These are phyloP conservation scores for Anthoceros angustus DNA, from an alignment of 225 moss, liverwort and hornwort genomes.

Conservation along the genomic window DNA sequence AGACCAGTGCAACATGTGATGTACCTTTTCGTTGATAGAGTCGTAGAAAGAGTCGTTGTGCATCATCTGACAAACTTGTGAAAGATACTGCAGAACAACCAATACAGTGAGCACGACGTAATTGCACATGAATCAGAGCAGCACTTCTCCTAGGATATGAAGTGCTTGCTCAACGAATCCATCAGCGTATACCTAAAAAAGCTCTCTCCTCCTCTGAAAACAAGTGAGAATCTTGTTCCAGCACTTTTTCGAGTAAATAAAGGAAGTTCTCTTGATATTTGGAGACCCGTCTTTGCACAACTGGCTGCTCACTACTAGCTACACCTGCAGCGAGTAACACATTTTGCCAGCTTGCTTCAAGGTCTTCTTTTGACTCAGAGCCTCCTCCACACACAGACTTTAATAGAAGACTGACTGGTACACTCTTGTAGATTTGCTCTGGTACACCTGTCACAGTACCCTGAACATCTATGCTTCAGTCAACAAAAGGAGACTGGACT, in stretches of 20 bases:
- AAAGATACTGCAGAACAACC: slow-evolving; percentile 41
- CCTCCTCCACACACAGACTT: slow-evolving; percentile 15
- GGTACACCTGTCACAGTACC: slow-evolving; percentile 51
- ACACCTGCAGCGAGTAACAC: slow-evolving; percentile 18
- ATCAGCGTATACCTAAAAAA: slow-evolving; percentile 25
- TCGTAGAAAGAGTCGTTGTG: slow-evolving; percentile 75
- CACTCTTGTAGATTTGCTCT: slow-evolving; percentile 38
- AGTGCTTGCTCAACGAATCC: neutral
- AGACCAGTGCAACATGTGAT: slow-evolving; percentile 9
- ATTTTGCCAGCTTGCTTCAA: slow-evolving; percentile 32
- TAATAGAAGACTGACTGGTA: slow-evolving; percentile 43
- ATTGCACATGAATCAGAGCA: too few relatives aligned
- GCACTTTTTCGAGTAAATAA: slow-evolving; percentile 54
- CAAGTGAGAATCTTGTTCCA: slow-evolving; percentile 66
- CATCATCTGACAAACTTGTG: slow-evolving; percentile 40
- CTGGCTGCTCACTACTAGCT: slow-evolving; percentile 22
- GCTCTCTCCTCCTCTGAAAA: slow-evolving; percentile 40
- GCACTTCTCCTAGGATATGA: neutral
- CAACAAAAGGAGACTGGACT: slow-evolving; percentile 1
- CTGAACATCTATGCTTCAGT: slow-evolving; percentile 18
- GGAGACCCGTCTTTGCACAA: slow-evolving; percentile 12
- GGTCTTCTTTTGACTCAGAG: slow-evolving; percentile 17
- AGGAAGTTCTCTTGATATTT: slow-evolving; percentile 85
- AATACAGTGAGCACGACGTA: neutral
- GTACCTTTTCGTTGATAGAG: slow-evolving; percentile 85